Percentiles rank a stretch among this genome's conserved stretches.
phyloP scores from a whole-genome alignment of 306 rosid genomes.

The Dalbergia oliveri region DNA sequence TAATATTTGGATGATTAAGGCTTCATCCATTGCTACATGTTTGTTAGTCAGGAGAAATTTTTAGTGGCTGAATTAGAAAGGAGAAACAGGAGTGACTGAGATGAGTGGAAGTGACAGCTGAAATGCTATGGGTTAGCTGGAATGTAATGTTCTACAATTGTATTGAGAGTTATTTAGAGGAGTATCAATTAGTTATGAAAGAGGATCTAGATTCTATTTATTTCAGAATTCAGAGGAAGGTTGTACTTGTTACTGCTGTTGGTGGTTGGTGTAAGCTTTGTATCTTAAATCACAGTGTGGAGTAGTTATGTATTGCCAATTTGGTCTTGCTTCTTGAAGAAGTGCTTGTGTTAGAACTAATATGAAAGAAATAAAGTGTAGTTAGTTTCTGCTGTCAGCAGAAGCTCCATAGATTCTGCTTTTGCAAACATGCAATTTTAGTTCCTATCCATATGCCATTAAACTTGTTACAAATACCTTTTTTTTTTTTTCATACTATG shows the following conservation, averaged over 20 bases:
- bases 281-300: background rate
- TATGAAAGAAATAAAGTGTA: background rate
- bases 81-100: slow-evolving; percentile 2
- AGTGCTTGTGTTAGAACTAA: too few relatives aligned
- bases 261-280: background rate
- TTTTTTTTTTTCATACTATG: too few relatives aligned
- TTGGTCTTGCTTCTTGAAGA: background rate
- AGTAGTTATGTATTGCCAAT: too few relatives aligned
- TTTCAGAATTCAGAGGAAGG: slow-evolving; percentile 29
- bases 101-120: slow-evolving; percentile 4
- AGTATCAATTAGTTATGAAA: slow-evolving; percentile 10
- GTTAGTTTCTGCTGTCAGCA: background rate
- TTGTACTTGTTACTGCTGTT: slow-evolving; percentile 3
- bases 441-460: background rate
- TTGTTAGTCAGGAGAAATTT: slow-evolving; percentile 19
- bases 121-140: slow-evolving; percentile 22
- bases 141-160: slow-evolving; percentile 20
- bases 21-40: slow-evolving; percentile 27
- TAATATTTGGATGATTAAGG: slow-evolving; percentile 19
- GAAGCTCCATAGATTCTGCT: background rate
- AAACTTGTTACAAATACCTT: background rate
- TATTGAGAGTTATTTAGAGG: slow-evolving; percentile 17
- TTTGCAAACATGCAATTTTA: too few relatives aligned
- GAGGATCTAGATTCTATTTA: slow-evolving; percentile 25
- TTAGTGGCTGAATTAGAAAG: slow-evolving; percentile 25